Conservation (phyloP, 371 early-diverging fungal genomes). For the Syncephalastrum sp. region DNA sequence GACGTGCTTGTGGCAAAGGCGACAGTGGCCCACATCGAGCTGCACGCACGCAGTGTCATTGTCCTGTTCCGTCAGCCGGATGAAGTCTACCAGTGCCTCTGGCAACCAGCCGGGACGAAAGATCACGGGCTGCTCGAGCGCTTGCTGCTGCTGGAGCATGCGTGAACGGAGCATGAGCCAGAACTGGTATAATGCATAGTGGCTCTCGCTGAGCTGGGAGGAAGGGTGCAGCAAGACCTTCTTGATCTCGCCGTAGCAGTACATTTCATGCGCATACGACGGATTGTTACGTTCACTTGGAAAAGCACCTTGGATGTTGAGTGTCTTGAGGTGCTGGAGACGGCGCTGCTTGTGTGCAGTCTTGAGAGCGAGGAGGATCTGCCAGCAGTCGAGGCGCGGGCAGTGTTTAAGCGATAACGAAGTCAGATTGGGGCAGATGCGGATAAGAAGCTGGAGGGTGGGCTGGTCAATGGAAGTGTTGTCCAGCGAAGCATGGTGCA, state of each 20-base stretch:
- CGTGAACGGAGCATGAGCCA: constrained; percentile 9
- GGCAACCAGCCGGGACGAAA: constrained; percentile 13
- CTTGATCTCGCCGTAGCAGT: constrained; percentile 10
- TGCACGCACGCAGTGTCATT: neutral
- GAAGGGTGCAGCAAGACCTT: neutral
- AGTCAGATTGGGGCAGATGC: constrained; percentile 4
- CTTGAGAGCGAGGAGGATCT: constrained; percentile 8
- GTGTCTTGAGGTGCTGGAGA: constrained; percentile 6
- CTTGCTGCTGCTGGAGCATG: neutral
- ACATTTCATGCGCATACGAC: constrained; percentile 15
- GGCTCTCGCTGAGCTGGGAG: constrained; percentile 7
- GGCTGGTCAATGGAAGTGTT: constrained; percentile 1
- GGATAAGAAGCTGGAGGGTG: constrained; percentile 6
- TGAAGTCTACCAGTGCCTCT: constrained; percentile 6
- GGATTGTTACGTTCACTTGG: constrained; percentile 13
- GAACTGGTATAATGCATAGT: constrained; percentile 15
- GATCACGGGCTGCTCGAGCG: neutral
- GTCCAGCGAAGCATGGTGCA: constrained; percentile 9
- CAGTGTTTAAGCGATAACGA: constrained; percentile 7
- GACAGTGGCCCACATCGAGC: constrained; percentile 10
- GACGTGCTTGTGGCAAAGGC: constrained; percentile 14
- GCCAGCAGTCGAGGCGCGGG: constrained; percentile 9
- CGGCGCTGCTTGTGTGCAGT: neutral
- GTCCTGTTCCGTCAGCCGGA: constrained; percentile 7
- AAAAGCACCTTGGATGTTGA: constrained; percentile 10